Evolutionary conservation across 176 grass and related monocot genomes (phyloP).

Genomic region (Urochloa ruziziensis): DNA sequence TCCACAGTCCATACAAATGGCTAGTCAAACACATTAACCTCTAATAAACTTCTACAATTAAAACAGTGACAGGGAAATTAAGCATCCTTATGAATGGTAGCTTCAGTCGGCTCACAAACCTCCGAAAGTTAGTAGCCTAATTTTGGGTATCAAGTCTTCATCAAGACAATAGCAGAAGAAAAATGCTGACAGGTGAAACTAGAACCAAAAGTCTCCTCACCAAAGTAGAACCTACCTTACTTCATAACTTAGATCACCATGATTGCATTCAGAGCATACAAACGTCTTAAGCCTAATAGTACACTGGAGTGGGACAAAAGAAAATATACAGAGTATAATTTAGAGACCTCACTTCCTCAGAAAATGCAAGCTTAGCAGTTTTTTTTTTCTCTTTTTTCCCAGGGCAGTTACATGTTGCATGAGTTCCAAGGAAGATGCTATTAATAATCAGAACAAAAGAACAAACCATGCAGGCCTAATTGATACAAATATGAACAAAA

Average conservation of each 20-base stretch:
- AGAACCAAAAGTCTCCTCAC: background rate
- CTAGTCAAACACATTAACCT: background rate
- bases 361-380: background rate
- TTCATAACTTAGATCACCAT: background rate
- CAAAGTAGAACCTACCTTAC: slow-evolving; percentile 1
- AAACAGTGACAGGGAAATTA: slow-evolving; percentile 1
- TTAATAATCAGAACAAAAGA: background rate
- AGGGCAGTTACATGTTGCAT: slow-evolving; percentile 1
- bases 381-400: background rate
- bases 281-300: background rate
- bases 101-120: slow-evolving; percentile 13
- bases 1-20: background rate
- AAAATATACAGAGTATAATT: background rate
- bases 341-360: background rate
- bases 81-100: background rate
- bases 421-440: background rate
- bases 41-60: background rate
- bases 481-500: background rate
- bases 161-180: background rate
- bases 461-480: background rate
- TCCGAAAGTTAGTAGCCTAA: background rate
- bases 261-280: background rate
- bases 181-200: background rate
- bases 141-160: background rate
- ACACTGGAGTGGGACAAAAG: background rate